These are phyloP conservation scores for Paradendryphiella salina DNA, from an alignment of 2,329 filamentous ascomycete species.

Conservation along the genomic window DNA sequence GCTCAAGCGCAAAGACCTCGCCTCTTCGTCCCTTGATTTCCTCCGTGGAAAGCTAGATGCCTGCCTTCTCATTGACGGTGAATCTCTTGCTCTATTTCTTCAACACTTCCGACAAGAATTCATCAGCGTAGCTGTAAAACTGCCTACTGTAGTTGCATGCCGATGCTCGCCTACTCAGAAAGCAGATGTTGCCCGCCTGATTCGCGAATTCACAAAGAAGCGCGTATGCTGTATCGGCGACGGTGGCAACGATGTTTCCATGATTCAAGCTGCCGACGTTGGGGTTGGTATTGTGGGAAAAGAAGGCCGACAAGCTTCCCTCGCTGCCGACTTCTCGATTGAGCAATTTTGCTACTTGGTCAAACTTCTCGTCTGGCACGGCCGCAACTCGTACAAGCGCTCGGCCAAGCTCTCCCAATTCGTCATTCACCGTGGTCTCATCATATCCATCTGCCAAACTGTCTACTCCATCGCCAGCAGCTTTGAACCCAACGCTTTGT, in stretches of 20 bases:
- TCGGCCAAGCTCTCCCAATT: conserved; percentile 95
- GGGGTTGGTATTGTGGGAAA: conserved; percentile 98
- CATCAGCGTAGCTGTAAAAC: conserved; percentile 80
- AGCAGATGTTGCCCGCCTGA: conserved; percentile 87
- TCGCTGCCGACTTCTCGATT: conserved; percentile 96
- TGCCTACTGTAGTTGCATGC: conserved; percentile 93
- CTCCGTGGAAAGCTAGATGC: conserved; percentile 82
- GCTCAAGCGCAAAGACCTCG: conserved; percentile 78
- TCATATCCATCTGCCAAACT: conserved; percentile 94
- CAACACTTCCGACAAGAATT: conserved; percentile 82
- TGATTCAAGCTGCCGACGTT: conserved; percentile 98
- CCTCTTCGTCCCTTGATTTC: conserved; percentile 86
- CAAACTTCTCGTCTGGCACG: conserved; percentile 98
- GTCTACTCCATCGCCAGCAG: conserved; percentile 93
- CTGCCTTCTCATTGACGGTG: conserved; percentile 91
- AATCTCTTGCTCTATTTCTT: conserved; percentile 82
- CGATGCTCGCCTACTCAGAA: conserved; percentile 97
- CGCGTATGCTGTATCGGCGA: conserved; percentile 97
- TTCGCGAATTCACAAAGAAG: conserved; percentile 89
- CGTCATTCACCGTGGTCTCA: conserved; percentile 94
- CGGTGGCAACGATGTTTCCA: conserved; percentile 96
- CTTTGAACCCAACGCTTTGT: conserved; percentile 92
- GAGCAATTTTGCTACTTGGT: conserved; percentile 93
- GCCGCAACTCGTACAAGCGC: conserved; percentile 94
- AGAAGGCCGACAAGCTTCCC: conserved; percentile 89